Evolutionary conservation across 2,329 filamentous ascomycete species (phyloP).

Genomic region (Fusarium sp.): DNA sequence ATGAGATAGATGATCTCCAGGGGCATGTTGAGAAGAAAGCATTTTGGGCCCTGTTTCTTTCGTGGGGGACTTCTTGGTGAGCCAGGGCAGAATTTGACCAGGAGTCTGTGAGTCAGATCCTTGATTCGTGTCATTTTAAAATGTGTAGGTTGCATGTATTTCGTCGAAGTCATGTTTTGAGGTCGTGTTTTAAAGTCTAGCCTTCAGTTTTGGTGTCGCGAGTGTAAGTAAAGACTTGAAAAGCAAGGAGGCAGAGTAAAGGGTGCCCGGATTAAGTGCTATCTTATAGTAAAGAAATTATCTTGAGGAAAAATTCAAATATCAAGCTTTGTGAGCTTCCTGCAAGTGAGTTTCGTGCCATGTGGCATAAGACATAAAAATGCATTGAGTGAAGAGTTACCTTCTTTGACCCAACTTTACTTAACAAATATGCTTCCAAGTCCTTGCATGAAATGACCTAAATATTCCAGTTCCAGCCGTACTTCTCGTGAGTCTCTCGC

Average conservation of each 20-base stretch:
- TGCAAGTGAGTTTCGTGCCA: background rate
- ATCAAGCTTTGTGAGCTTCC: background rate
- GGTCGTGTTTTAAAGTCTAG: background rate
- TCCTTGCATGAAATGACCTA: background rate
- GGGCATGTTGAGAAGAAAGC: conserved; percentile 6
- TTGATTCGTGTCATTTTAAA: background rate
- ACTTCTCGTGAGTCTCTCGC: conserved; percentile 28
- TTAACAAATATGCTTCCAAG: background rate
- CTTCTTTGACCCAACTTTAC: background rate
- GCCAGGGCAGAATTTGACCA: too few relatives aligned
- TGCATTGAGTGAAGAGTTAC: background rate
- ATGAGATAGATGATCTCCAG: background rate
- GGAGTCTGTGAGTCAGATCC: rapidly evolving
- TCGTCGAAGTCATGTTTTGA: background rate
- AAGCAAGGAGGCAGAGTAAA: background rate
- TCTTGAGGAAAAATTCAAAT: too few relatives aligned
- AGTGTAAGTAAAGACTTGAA: background rate
- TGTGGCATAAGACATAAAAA: background rate
- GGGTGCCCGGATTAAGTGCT: too few relatives aligned
- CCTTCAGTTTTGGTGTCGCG: background rate
- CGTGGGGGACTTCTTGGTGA: background rate
- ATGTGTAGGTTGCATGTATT: background rate
- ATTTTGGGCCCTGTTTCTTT: background rate
- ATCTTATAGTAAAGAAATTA: too few relatives aligned
- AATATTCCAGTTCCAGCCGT: conserved; percentile 40